These are phyloP conservation scores for Wickerhamiella kurtzmanii DNA, from an alignment of 805 yeast genomes.

Conservation along the genomic window DNA sequence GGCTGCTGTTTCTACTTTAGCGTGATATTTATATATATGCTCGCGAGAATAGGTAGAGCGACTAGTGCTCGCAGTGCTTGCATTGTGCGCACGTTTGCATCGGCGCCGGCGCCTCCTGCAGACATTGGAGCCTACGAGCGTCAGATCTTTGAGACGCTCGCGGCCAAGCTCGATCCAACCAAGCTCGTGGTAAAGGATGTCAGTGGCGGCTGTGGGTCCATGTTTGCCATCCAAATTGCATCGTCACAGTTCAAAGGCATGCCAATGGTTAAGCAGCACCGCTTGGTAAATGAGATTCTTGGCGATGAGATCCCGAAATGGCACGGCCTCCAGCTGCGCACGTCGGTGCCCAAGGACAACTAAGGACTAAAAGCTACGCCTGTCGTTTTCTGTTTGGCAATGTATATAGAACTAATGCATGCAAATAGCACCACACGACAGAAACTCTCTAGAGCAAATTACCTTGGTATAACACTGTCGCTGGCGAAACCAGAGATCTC, in stretches of 20 bases:
- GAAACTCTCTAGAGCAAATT: no score
- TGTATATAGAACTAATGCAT: neutral
- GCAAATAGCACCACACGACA: neutral
- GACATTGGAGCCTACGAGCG: constrained; percentile 47
- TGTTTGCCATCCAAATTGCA: constrained; percentile 78
- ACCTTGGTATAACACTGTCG: no score
- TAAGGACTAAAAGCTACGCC: neutral
- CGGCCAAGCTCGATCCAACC: constrained; percentile 45
- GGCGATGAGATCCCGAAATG: constrained; percentile 78
- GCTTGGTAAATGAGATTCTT: constrained; percentile 68
- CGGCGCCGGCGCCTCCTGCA: neutral
- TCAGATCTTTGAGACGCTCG: constrained; percentile 44
- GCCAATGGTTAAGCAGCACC: constrained; percentile 80
- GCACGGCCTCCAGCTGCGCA: constrained; percentile 88
- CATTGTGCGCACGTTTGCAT: neutral
- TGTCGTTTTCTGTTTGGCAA: no score
- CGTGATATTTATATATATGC: no score
- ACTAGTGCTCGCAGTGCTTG: no score
- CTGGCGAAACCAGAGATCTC: no score
- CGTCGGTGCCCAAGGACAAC: constrained; percentile 39
- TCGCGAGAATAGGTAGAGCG: neutral
- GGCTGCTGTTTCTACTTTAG: no score
- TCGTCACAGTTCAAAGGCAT: constrained; percentile 65
- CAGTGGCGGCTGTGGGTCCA: constrained; percentile 95
- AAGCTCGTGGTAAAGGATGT: constrained; percentile 61